phyloP scores from a whole-genome alignment of 2,329 filamentous ascomycete species.

The Thielaviopsis cerberus region DNA sequence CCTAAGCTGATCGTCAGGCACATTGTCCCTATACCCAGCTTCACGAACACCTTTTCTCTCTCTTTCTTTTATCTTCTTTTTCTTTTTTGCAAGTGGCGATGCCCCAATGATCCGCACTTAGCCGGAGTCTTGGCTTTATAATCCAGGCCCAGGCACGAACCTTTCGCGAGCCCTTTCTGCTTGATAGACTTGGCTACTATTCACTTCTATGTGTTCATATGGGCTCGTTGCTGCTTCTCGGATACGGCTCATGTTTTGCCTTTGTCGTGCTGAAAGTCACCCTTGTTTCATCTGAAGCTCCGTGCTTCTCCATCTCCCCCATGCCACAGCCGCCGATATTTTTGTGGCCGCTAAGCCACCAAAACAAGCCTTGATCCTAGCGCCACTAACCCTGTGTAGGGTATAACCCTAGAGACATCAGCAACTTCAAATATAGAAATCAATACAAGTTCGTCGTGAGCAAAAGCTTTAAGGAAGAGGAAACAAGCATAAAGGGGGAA shows the following conservation, averaged over 20 bases:
- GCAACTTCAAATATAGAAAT: too few species aligned
- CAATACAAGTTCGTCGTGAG: too few species aligned
- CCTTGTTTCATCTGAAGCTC: neutral
- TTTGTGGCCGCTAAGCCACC: neutral
- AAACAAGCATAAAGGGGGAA: too few species aligned
- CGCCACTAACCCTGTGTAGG: too few species aligned
- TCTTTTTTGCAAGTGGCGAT: too few species aligned
- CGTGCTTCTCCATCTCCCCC: neutral
- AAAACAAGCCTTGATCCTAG: neutral
- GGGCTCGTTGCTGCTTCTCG: neutral
- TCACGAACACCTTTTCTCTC: neutral
- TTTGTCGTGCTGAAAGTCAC: neutral
- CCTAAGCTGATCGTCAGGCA: neutral
- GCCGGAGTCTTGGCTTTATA: too few species aligned
- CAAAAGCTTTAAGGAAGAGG: too few species aligned
- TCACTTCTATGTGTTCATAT: neutral
- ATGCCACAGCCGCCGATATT: neutral
- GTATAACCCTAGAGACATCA: neutral
- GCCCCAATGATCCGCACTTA: too few species aligned
- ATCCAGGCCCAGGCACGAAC: too few species aligned
- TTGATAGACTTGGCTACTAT: too few species aligned
- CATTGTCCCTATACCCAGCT: too few species aligned
- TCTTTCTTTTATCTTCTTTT: neutral
- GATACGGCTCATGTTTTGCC: neutral
- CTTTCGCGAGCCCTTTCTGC: too few species aligned